Evolutionary conservation across 768 basidiomycete species (phyloP).

Genomic region (Calocybe cyanea): DNA sequence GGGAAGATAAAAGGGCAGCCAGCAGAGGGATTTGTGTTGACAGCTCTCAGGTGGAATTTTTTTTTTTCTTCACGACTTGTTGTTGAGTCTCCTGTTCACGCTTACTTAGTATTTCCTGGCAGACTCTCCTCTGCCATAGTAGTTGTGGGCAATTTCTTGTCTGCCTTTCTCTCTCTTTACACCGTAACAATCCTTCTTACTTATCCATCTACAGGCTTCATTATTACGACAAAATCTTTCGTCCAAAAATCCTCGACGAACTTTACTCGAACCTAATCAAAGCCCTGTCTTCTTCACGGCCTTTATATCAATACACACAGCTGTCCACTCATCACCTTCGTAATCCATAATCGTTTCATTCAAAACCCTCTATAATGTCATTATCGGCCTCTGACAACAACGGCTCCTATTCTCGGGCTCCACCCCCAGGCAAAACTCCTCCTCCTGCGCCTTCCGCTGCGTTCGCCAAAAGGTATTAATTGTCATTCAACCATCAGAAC

Average conservation of each 20-base stretch:
- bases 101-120: slow-evolving; percentile 56
- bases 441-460: slow-evolving; percentile 89
- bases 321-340: slow-evolving; percentile 32
- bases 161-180: slow-evolving; percentile 23
- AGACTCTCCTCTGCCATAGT: slow-evolving; percentile 46
- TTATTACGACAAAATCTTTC: slow-evolving; percentile 19
- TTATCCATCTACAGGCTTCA: slow-evolving; percentile 18
- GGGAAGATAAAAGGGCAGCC: slow-evolving; percentile 30
- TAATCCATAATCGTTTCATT: slow-evolving; percentile 84
- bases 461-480: slow-evolving; percentile 86
- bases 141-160: slow-evolving; percentile 47
- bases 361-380: slow-evolving; percentile 79
- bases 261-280: slow-evolving; percentile 26
- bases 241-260: slow-evolving; percentile 15
- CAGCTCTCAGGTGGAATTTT: slow-evolving; percentile 21
- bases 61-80: slow-evolving; percentile 26
- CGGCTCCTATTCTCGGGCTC: slow-evolving; percentile 75
- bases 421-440: slow-evolving; percentile 81
- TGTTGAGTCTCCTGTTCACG: slow-evolving; percentile 38
- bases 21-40: slow-evolving; percentile 25
- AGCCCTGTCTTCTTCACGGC: slow-evolving; percentile 21
- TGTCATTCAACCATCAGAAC: slow-evolving; percentile 18
- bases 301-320: slow-evolving; percentile 28
- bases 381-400: slow-evolving; percentile 83
- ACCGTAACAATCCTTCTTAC: slow-evolving; percentile 18